Evolutionary conservation across 345 rosid genomes (phyloP).

Genomic region (Salix dunnii): DNA sequence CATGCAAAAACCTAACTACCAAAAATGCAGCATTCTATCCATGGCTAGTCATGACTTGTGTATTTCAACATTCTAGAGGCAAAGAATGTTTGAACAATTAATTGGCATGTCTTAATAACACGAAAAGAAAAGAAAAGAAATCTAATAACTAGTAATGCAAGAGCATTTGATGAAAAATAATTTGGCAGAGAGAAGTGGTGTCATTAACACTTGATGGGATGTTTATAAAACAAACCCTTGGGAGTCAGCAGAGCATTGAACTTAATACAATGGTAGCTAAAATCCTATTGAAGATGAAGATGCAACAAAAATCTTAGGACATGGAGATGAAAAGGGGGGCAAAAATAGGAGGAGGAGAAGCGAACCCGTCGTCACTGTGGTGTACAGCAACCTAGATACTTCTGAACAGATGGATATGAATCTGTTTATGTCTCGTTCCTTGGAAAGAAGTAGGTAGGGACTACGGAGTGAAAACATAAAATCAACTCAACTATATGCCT

Average conservation of each 20-base stretch:
- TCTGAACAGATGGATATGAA: constrained; percentile 42
- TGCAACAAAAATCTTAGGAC: background rate
- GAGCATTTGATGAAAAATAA: background rate
- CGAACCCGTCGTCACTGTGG: constrained; percentile 66
- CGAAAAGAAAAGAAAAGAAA: background rate
- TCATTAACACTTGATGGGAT: background rate
- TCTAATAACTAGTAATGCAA: background rate
- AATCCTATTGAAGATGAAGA: too few species aligned
- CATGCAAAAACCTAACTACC: background rate
- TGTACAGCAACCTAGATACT: constrained; percentile 48
- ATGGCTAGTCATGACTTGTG: background rate
- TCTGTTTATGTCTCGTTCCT: background rate
- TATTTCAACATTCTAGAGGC: background rate
- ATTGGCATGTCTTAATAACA: background rate
- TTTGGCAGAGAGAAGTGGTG: background rate
- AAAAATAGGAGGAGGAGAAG: background rate
- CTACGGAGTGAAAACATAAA: background rate
- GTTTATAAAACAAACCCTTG: background rate
- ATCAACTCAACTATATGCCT: background rate
- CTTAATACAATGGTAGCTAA: background rate
- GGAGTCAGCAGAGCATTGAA: background rate
- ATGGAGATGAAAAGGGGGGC: background rate
- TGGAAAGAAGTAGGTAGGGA: background rate
- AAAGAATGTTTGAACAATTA: background rate
- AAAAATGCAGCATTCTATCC: background rate